Percentiles rank a stretch among this genome's conserved stretches.
These are phyloP conservation scores for Xanthoconium stramineum DNA, from an alignment of 768 basidiomycete species.

Conservation along the genomic window DNA sequence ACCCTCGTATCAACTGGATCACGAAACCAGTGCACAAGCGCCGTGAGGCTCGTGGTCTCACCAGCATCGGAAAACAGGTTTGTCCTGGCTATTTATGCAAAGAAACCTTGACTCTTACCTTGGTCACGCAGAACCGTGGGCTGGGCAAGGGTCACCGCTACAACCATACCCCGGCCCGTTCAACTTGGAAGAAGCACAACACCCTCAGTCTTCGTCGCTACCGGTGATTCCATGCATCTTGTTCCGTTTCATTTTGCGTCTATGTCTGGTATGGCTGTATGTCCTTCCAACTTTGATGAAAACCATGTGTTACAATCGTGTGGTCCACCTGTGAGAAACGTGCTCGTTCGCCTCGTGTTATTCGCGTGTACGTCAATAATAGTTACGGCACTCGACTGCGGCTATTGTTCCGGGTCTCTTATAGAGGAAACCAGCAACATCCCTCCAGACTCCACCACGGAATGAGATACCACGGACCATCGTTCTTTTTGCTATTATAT, in stretches of 20 bases:
- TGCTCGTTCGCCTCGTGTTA: conserved; percentile 16
- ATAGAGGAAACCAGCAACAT: conserved; percentile 1
- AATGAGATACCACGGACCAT: conserved; percentile 13
- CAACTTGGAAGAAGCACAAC: conserved; percentile 99
- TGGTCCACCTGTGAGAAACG: not conserved
- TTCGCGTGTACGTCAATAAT: conserved; percentile 15
- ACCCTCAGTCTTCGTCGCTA: conserved; percentile 89
- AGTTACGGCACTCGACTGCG: conserved; percentile 20
- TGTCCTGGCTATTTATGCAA: conserved; percentile 14
- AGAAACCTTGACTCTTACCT: not conserved
- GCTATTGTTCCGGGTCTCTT: conserved; percentile 3
- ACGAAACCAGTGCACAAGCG: conserved; percentile 97
- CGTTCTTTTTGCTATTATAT: conserved; percentile 13
- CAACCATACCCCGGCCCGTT: conserved; percentile 89
- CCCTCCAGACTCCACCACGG: conserved; percentile 5
- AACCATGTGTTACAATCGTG: conserved; percentile 3
- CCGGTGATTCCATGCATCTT: conserved; percentile 47
- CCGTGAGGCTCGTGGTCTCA: conserved; percentile 96
- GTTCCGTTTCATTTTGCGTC: conserved; percentile 16
- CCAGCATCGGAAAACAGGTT: conserved; percentile 94
- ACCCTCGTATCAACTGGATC: conserved; percentile 99
- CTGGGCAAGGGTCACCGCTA: conserved; percentile 91
- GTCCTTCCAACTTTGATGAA: conserved; percentile 12
- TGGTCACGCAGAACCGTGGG: conserved; percentile 75
- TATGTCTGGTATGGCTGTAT: conserved; percentile 31